Evolutionary conservation across 257 asterid species (phyloP).

Genomic region (Petunia axillaris): DNA sequence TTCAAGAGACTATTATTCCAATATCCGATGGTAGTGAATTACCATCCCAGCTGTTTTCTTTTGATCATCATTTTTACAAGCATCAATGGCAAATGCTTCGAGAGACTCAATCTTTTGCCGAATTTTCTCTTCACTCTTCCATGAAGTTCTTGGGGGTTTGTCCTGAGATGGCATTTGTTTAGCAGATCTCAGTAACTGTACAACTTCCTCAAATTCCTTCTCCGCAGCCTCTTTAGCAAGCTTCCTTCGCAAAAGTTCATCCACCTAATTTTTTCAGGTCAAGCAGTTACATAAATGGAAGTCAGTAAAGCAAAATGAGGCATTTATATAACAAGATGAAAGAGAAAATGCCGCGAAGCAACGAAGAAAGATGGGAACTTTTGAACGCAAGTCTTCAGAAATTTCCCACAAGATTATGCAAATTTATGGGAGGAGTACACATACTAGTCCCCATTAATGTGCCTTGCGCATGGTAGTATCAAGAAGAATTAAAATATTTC

Average conservation of each 20-base stretch:
- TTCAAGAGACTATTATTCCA: background rate
- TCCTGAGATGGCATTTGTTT: constrained; percentile 60
- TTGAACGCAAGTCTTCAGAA: background rate
- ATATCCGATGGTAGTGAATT: constrained; percentile 26
- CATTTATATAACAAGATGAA: background rate
- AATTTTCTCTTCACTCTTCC: constrained; percentile 65
- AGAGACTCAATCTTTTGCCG: constrained; percentile 65
- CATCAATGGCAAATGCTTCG: constrained; percentile 79
- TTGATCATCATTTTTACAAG: constrained; percentile 68
- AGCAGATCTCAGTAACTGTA: constrained; percentile 66
- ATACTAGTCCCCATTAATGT: background rate
- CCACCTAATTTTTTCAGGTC: constrained; percentile 58
- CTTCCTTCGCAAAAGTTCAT: constrained; percentile 74
- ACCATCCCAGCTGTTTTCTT: constrained; percentile 82
- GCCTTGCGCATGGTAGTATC: background rate
- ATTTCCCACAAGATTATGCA: background rate
- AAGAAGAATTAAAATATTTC: background rate
- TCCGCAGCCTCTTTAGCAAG: constrained; percentile 74
- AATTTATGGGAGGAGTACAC: background rate
- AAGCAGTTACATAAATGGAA: constrained; percentile 24
- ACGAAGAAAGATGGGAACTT: constrained; percentile 7
- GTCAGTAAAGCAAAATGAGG: constrained; percentile 23
- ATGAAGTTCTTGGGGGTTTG: constrained; percentile 70
- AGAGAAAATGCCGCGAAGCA: background rate
- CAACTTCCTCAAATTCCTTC: constrained; percentile 74